Base-by-base conservation (phyloP, 2,329 filamentous ascomycete species). In the Myriosclerotinia duriaeana region DNA sequence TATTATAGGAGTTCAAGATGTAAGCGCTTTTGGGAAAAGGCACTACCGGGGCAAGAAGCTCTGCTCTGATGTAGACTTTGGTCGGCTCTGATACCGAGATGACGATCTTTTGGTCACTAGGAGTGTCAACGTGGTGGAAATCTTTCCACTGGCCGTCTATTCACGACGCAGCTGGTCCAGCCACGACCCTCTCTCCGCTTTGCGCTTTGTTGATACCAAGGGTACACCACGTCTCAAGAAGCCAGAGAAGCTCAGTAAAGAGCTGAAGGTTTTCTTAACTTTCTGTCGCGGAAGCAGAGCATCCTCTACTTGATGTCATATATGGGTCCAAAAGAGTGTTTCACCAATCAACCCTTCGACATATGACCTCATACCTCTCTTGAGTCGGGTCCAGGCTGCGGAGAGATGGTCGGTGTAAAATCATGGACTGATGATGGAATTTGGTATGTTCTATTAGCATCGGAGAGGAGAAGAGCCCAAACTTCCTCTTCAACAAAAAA, bases 151-250 rank as follows among this genome's bases (percentile, higher is more conserved):
- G 6, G 30, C 6, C 30, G 6, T 34, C 30, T 5, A 4, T 34
- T 34, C 30, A 6, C 4, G 6, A 34, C 30, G 30, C 30, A 34
- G 30, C 30, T 34, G 30, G 30, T 6, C 30, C 30, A 34, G 4
- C 30, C 30, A 34, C 2, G 30, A 5, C 30, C 95, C 95, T 8
- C 84, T 99, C 36, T 88, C 94, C 68, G 95, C 95, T 1, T 84
- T 99, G 48, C 98, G 95, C 84, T 81, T 99, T 73, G 98, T 99
- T 77, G 95, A 95, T 65, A 98, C 95, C 50, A 97, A 97, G 75
- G 95, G 95, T 56, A 98, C 95, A 11, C 95, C 95, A 30, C 88
- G 93, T 67, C 85, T 99, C 70, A 99, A 99, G 90, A 97, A 97
- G 81, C 94, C 95, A 1, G 94, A 99, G 81, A 97, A 96, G 82